Percentiles rank a stretch among this genome's conserved stretches.
phyloP scores from a whole-genome alignment of 805 yeast species.

The Hanseniaspora osmophila region DNA sequence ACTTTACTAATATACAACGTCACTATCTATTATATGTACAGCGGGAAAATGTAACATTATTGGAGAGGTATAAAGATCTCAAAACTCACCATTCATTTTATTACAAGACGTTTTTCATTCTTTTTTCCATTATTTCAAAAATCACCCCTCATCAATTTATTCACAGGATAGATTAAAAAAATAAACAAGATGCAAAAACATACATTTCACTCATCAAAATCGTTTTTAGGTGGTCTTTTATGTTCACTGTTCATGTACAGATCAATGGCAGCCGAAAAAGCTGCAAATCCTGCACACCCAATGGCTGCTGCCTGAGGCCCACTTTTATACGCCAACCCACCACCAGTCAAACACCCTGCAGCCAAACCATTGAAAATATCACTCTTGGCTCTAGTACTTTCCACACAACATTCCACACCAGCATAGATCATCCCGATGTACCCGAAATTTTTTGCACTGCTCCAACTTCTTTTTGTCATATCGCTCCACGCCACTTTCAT shows the following conservation, averaged over 20 bases:
- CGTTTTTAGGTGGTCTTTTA: constrained; percentile 72
- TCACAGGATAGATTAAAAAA: too few relatives aligned
- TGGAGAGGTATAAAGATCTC: too few relatives aligned
- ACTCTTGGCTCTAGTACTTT: constrained; percentile 73
- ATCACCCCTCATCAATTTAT: too few relatives aligned
- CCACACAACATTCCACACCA: constrained; percentile 85
- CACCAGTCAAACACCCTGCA: constrained; percentile 96
- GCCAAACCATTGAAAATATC: constrained; percentile 83
- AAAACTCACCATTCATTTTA: too few relatives aligned
- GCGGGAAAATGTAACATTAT: not conserved
- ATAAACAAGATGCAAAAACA: too few relatives aligned
- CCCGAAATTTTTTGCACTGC: constrained; percentile 88
- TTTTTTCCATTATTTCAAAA: too few relatives aligned
- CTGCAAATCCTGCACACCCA: constrained; percentile 97
- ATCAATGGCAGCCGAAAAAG: constrained; percentile 80
- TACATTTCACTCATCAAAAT: constrained; percentile 48
- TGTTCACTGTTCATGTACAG: constrained; percentile 73
- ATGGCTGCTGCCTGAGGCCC: constrained; percentile 86
- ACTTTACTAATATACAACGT: not conserved
- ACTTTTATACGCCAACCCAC: constrained; percentile 79
- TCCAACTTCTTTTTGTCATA: constrained; percentile 80
- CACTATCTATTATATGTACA: not conserved
- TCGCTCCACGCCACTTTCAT: constrained; percentile 82
- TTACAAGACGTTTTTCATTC: too few relatives aligned
- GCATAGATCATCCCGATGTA: constrained; percentile 81